Evolutionary conservation across 768 basidiomycete genomes (phyloP).

Genomic region (Baorangia bicolor): DNA sequence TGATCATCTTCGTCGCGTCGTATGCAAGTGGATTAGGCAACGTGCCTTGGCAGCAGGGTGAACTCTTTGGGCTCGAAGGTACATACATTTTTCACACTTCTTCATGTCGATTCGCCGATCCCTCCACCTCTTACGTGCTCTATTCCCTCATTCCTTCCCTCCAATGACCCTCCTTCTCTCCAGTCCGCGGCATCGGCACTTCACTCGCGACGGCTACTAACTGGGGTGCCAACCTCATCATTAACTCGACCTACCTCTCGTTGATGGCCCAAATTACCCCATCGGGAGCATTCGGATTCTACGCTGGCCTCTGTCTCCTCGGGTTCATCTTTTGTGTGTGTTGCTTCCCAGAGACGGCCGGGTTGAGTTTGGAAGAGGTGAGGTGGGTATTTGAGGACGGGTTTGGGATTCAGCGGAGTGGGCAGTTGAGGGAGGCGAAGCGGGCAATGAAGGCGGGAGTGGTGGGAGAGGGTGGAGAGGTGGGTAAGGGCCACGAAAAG

Average conservation of each 20-base stretch:
- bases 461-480: not conserved
- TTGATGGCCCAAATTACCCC: constrained; percentile 75
- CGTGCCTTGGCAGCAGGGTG: constrained; percentile 87
- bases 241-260: constrained; percentile 76
- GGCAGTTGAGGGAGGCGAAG: constrained; percentile 38
- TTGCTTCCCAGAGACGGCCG: constrained; percentile 82
- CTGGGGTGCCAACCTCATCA: constrained; percentile 76
- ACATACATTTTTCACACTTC: not conserved
- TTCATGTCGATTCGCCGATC: not conserved
- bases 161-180: not conserved
- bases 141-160: not conserved
- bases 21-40: constrained; percentile 81
- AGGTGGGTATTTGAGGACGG: constrained; percentile 59
- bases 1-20: constrained; percentile 80
- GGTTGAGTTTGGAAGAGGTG: constrained; percentile 68
- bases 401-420: constrained; percentile 63
- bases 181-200: constrained; percentile 76
- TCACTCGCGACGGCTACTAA: constrained; percentile 74
- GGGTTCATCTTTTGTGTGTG: constrained; percentile 66
- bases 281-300: constrained; percentile 74
- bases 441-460: constrained; percentile 1
- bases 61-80: constrained; percentile 54
- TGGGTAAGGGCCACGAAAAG: not conserved
- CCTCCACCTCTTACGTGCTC: not conserved
- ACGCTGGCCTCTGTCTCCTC: constrained; percentile 67